Base-by-base conservation (phyloP, 768 basidiomycete species). In the Glaciozyma antarctica region DNA sequence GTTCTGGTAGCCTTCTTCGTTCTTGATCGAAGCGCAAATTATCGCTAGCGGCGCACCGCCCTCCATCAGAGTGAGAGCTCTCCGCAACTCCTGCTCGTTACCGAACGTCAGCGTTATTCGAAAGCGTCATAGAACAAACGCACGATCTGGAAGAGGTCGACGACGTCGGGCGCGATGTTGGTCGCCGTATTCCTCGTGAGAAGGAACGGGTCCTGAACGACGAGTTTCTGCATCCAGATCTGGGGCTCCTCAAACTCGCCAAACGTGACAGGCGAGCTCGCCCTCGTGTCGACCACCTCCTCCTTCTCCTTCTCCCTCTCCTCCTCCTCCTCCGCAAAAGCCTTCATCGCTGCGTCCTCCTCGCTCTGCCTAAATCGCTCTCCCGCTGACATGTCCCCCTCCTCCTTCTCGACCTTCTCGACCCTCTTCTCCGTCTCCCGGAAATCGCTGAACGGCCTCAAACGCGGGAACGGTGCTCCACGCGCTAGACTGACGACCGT, bases 201-300 rank as follows among this genome's bases (percentile, higher is more conserved):
- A 38, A 71, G 64, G 62, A 73, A 73, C 41, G 72, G 72, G 30
- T 73, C 72, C 59, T 73, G 72, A 4, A 73, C 71, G 48, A 73
- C 72, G 47, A 73, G 38, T 51, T 64, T 56, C 19, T 70, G 63
- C n/a, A 49, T 57, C 72, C 72, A 71, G 24, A 58, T 49, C 47
- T 56, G 61, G 4, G 69, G 69, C 54, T 70, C 69, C 16, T 48
- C 48, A 49, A 58, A 70, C 8, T 66, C 65, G 26, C 19, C 63
- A 48, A 67, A 67, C 53, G 58, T 58, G 57, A 70, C 32, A 34
- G 69, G 69, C 16, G 51, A 48, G 10, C 63, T 64, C 34, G 69
- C 59, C 3, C 65, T 19, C 28, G 65, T 56, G 5, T 30, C 53
- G 10, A 51, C 10, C n/a, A 26, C n/a, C 22, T 24, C 49, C 49